Base-by-base conservation (phyloP, 139 green algal genomes). In the Edaphochlamys debaryana region DNA sequence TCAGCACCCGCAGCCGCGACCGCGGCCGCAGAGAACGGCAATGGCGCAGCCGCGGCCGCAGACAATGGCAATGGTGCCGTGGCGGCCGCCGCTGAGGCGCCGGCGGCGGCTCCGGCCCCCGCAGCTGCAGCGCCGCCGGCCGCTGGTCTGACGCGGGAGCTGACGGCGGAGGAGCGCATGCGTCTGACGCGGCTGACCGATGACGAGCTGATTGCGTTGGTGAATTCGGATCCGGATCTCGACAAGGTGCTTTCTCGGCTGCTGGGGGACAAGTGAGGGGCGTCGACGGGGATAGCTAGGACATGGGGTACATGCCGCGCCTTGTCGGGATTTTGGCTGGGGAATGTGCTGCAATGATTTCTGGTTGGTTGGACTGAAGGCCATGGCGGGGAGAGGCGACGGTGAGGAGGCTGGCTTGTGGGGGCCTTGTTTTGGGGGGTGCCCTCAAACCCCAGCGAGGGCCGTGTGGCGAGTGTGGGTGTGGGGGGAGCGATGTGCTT, bases 131-230 rank as follows among this genome's bases (percentile, higher is more conserved):
- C 68, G 29, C 9, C 40, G 11, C 27, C 27, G 68, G 40, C 68
- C 1, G 27, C 40, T 2, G n/a, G 23, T 0, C 29, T 62, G 27
- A 4, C 20, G 32, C 64, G 66, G 8, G 66, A 34, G 37, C 50
- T 84, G 45, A 66, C 78, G 17, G 50, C 78, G 0, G 78, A 68
- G 50, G 78, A 77, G 64, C 78, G 78, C 0, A 29, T 45, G 66
- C 22, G 36, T 29, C 64, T 84, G 66, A 75, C 78, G 4, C 66
- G 66, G 25, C 37, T 84, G 29, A 84, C 78, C 15, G 78, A 84
- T 34, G 78, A 84, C 48, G 78, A 84, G 78, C 78, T 84, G 40
- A 84, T 84, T 71, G 78, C 78, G 78, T 34, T 84, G 27, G 78
- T 84, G 0, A 76, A 75, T 22, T 77, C 50, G 45, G 78, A 84